phyloP scores from a whole-genome alignment of 768 basidiomycete species.

The Hygrocybe punicea region DNA sequence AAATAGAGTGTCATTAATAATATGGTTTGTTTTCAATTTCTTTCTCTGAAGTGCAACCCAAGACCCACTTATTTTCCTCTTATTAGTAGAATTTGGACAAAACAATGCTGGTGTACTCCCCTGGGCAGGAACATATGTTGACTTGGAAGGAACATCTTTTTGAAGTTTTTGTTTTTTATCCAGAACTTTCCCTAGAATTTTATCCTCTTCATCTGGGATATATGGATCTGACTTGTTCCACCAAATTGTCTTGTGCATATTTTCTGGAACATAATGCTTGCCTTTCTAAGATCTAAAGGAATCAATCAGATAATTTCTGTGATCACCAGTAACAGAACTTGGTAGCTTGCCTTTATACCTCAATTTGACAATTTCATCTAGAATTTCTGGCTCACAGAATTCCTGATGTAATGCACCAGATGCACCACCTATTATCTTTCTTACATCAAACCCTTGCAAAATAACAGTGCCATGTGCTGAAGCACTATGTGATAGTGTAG shows the following conservation, averaged over 20 bases:
- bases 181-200: too few species aligned
- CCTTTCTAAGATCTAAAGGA: background rate
- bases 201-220: too few species aligned
- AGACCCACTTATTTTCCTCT: too few species aligned
- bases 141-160: too few species aligned
- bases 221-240: background rate
- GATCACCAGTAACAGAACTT: background rate
- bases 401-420: slow-evolving; percentile 18
- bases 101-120: too few species aligned
- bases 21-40: too few species aligned
- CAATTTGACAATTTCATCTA: slow-evolving; percentile 22
- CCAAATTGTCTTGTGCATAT: slow-evolving; percentile 3
- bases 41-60: too few species aligned
- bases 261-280: slow-evolving; percentile 1
- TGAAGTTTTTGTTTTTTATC: too few species aligned
- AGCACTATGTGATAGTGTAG: background rate
- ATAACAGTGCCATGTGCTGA: slow-evolving; percentile 21
- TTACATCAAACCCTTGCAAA: slow-evolving; percentile 22
- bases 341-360: slow-evolving; percentile 8
- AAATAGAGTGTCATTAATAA: too few species aligned
- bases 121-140: too few species aligned
- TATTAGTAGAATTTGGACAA: too few species aligned
- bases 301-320: background rate
- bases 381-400: slow-evolving; percentile 19
- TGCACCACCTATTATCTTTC: slow-evolving; percentile 15